Evolutionary conservation across 495 filamentous ascomycete species (phyloP).

Genomic region (Trichoderma virens): DNA sequence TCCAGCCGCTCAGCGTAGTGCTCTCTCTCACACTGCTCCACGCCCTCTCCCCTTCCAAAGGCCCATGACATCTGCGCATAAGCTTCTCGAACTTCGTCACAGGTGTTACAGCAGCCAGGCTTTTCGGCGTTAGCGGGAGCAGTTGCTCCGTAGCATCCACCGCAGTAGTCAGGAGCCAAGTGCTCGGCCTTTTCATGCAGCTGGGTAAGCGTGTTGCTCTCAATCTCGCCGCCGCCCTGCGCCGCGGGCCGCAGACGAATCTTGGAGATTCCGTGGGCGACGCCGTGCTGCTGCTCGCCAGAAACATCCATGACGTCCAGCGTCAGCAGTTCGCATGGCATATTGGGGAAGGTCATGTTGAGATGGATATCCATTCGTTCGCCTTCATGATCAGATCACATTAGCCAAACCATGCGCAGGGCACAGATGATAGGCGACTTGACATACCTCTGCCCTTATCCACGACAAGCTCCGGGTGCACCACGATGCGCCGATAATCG

Average conservation of each 20-base stretch:
- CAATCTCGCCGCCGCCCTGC: conserved; percentile 75
- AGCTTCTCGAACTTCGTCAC: conserved; percentile 90
- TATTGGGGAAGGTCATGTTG: conserved; percentile 90
- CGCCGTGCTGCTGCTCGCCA: conserved; percentile 88
- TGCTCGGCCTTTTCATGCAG: conserved; percentile 67
- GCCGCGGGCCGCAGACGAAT: conserved; percentile 63
- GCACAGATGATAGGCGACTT: too few relatives aligned
- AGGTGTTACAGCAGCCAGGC: conserved; percentile 88
- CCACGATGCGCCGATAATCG: conserved; percentile 79
- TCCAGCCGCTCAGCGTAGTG: conserved; percentile 84
- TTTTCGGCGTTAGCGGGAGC: conserved; percentile 63
- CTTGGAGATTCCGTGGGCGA: conserved; percentile 86
- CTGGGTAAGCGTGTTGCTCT: conserved; percentile 65
- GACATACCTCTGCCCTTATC: conserved; percentile 86
- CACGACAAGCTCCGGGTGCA: conserved; percentile 88
- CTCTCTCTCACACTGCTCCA: conserved; percentile 93
- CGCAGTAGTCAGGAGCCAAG: conserved; percentile 87
- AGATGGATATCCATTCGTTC: conserved; percentile 98
- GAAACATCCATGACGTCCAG: conserved; percentile 99
- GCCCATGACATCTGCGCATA: conserved; percentile 87
- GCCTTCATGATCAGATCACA: conserved; percentile 40
- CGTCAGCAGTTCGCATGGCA: conserved; percentile 92
- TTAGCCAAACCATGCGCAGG: not conserved
- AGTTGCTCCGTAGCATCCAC: conserved; percentile 80
- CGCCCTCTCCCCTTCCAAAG: conserved; percentile 82